Evolutionary conservation across 306 rosid species (phyloP).

Genomic region (Parietaria judaica): DNA sequence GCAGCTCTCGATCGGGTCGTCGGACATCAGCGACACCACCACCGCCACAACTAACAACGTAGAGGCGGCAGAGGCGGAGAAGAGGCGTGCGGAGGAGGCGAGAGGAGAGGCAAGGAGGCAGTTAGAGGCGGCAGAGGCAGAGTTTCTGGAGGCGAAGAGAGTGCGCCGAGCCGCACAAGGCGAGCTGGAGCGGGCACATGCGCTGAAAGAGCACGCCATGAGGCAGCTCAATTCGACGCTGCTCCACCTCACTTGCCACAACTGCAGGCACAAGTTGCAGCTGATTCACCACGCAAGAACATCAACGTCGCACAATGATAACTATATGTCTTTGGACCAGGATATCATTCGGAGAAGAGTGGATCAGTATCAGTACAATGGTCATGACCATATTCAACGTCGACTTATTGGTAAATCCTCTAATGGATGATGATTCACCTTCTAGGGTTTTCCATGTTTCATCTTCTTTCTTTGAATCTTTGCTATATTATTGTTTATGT

Average conservation of each 20-base stretch:
- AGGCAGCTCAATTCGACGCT: slow-evolving; percentile 70
- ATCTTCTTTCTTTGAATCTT: not conserved
- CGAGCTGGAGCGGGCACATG: slow-evolving; percentile 69
- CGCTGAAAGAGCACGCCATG: slow-evolving; percentile 62
- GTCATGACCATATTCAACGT: not conserved
- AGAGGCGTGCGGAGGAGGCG: slow-evolving; percentile 72
- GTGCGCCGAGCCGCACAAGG: slow-evolving; percentile 72
- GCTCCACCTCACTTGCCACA: slow-evolving; percentile 85
- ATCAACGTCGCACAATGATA: not conserved
- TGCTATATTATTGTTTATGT: not conserved
- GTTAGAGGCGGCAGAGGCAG: slow-evolving; percentile 73
- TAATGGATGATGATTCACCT: not conserved
- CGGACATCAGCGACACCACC: slow-evolving; percentile 32
- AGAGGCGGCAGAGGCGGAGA: slow-evolving; percentile 78
- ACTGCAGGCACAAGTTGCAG: slow-evolving; percentile 64
- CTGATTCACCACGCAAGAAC: slow-evolving; percentile 20
- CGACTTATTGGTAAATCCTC: not conserved
- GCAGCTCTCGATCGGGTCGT: slow-evolving; percentile 85
- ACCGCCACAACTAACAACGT: slow-evolving; percentile 13
- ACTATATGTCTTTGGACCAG: not conserved
- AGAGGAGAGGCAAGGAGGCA: slow-evolving; percentile 68
- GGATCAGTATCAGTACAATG: not conserved
- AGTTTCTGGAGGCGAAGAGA: slow-evolving; percentile 74
- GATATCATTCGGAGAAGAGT: slow-evolving; percentile 1
- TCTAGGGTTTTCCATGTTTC: not conserved